Evolutionary conservation across 129 eudicot genomes (phyloP).

Genomic region (Arctium minus): DNA sequence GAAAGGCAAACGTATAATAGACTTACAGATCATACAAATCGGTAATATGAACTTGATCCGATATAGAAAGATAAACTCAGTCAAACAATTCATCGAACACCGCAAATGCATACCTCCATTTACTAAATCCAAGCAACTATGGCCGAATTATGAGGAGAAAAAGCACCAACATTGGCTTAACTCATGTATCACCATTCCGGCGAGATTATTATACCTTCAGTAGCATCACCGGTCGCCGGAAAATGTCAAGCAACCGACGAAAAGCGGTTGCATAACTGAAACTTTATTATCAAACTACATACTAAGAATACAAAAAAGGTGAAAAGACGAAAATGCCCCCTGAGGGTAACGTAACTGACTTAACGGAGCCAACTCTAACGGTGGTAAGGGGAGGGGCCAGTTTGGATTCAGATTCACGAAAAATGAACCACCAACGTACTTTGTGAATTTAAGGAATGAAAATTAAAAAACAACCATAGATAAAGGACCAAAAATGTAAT

Average conservation of each 20-base stretch:
- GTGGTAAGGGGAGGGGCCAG: too few species aligned
- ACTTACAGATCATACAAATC: not conserved
- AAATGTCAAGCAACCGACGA: not conserved
- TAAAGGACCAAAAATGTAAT: too few species aligned
- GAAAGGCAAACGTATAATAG: not conserved
- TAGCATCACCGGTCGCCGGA: not conserved
- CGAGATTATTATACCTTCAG: not conserved
- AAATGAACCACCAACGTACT: too few species aligned
- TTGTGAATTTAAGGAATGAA: too few species aligned
- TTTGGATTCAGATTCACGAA: too few species aligned
- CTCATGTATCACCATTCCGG: not conserved
- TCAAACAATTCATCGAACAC: constrained; percentile 19
- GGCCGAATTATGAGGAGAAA: not conserved
- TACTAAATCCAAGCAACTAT: not conserved
- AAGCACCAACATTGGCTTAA: not conserved
- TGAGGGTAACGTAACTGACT: too few species aligned
- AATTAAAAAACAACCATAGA: too few species aligned
- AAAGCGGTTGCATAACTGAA: not conserved
- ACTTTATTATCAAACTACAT: too few species aligned
- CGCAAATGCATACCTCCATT: not conserved
- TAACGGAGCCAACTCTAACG: too few species aligned
- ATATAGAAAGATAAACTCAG: not conserved
- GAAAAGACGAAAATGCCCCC: too few species aligned
- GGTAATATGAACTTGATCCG: not conserved
- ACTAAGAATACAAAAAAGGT: too few species aligned